Conservation (phyloP, 2,329 filamentous ascomycete genomes). For the Fusarium secorum region DNA sequence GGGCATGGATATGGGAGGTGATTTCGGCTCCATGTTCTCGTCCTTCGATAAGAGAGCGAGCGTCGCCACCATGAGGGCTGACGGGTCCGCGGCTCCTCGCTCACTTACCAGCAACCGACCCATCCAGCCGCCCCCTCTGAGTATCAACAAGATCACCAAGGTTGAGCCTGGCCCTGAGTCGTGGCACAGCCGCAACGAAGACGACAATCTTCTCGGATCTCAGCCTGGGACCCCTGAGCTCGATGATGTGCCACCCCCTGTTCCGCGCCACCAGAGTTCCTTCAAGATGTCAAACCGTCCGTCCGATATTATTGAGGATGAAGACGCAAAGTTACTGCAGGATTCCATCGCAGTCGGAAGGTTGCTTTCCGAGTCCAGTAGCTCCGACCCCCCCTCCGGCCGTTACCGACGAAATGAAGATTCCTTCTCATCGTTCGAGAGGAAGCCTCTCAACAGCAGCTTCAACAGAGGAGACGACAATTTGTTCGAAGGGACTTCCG, state of each 20-base stretch:
- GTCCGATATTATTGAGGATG: conserved; percentile 56
- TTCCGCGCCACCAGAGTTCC: conserved; percentile 50
- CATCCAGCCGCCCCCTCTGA: conserved; percentile 54
- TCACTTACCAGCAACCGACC: conserved; percentile 57
- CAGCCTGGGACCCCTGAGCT: conserved; percentile 50
- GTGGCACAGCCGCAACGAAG: conserved; percentile 58
- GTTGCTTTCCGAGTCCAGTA: conserved; percentile 49
- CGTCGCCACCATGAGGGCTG: conserved; percentile 56
- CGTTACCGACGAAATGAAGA: conserved; percentile 54
- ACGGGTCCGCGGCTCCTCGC: conserved; percentile 50
- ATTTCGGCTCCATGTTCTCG: conserved; percentile 65
- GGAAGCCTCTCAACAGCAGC: conserved; percentile 40
- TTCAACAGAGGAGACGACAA: conserved; percentile 61
- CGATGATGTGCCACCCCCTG: conserved; percentile 51
- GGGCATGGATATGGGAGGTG: conserved; percentile 62
- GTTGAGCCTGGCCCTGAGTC: conserved; percentile 58
- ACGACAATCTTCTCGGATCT: conserved; percentile 56
- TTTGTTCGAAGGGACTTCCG: conserved; percentile 60
- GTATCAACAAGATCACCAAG: conserved; percentile 55
- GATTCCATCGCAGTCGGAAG: conserved; percentile 61
- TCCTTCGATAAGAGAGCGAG: conserved; percentile 65
- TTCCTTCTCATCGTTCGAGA: conserved; percentile 45
- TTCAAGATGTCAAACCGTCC: conserved; percentile 47
- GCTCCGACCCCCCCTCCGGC: conserved; percentile 23
- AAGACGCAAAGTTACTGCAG: conserved; percentile 61